Base-by-base conservation (phyloP, 2,329 filamentous ascomycete species). In the Pseudogymnoascus sp. region DNA sequence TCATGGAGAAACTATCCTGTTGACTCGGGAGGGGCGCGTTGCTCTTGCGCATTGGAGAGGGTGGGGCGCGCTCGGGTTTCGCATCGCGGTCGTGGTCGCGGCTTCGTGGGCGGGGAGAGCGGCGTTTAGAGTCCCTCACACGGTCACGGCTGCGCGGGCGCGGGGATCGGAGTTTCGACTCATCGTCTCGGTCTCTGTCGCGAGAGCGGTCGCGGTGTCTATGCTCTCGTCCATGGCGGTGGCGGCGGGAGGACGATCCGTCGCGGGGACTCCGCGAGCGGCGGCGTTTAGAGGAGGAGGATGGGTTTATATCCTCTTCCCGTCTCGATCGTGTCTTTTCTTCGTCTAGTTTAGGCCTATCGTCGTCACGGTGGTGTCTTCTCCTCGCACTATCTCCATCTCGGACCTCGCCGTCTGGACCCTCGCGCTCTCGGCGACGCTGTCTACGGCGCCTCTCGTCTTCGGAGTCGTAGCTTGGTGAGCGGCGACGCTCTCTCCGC, bases 1-100 rank as follows among this genome's bases (percentile, higher is more conserved):
- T 80, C 25, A 82, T 68, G 47, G 84, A 82, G 65, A 86, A 87
- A 1, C 82, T 82, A 65, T 79, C 80, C 38, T 77, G 76, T 68
- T 87, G 84, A 0, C 83, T 83, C 1, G 83, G 83, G 9, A 87
- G 72, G 0, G 84, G 83, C 0, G 80, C 82, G 30, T 68, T 68
- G 35, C 58, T 66, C 57, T 66, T 71, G 30, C 67, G 66, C 59
- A 58, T 37, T 15, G 68, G 66, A 38, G 59, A 62, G 20, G 63
- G 62, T 37, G 61, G 64, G 53, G 68, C 67, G 60, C 65, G 63
- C 6, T 62, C 63, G 18, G 61, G 61, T 57, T 60, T 64, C 20
- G 43, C 25, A 33, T 57, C 50, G n/a, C 25, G 6, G 11, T 20
- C 15, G 25, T 22, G 50, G 50, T 50, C 43, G n/a, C 43, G 43